Percentiles rank a stretch among this genome's conserved stretches.
Evolutionary conservation across 805 yeast genomes (phyloP).

Genomic region (Osmozyma mogii): DNA sequence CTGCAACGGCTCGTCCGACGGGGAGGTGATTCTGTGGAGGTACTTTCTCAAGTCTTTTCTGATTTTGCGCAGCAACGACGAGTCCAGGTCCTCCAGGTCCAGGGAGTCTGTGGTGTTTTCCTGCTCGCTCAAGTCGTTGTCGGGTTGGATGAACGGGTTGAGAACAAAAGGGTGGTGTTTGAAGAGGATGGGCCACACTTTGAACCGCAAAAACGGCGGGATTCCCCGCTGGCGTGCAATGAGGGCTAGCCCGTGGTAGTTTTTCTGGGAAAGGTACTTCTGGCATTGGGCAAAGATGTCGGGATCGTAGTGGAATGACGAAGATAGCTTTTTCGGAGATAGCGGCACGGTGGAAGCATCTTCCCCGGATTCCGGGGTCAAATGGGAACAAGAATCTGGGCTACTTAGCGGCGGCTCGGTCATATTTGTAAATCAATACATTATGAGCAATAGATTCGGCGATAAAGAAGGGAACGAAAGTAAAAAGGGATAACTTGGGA

Average conservation of each 20-base stretch:
- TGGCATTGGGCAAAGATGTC: slow-evolving; percentile 49
- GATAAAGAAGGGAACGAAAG: no score
- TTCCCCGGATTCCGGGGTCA: no score
- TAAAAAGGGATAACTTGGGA: no score
- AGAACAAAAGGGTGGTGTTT: slow-evolving; percentile 80
- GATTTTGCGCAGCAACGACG: slow-evolving; percentile 27
- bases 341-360: no score
- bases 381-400: no score
- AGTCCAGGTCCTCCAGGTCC: slow-evolving; percentile 13
- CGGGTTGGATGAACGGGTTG: slow-evolving; percentile 66
- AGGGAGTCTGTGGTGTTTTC: slow-evolving; percentile 8
- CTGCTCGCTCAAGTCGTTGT: slow-evolving; percentile 24
- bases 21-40: slow-evolving; percentile 37
- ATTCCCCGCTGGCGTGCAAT: slow-evolving; percentile 78
- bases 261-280: slow-evolving; percentile 46
- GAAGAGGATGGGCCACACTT: slow-evolving; percentile 78
- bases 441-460: no score
- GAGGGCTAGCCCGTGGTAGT: slow-evolving; percentile 69
- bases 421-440: no score
- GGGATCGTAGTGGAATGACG: slow-evolving; percentile 28
- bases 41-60: slow-evolving; percentile 55
- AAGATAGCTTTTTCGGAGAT: no score
- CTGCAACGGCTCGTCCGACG: slow-evolving; percentile 21
- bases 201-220: slow-evolving; percentile 71
- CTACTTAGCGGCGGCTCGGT: no score